Percentiles rank a stretch among this genome's conserved stretches.
These are phyloP conservation scores for Fomes fomentarius DNA, from an alignment of 1,284 basidiomycete genomes.

Conservation along the genomic window DNA sequence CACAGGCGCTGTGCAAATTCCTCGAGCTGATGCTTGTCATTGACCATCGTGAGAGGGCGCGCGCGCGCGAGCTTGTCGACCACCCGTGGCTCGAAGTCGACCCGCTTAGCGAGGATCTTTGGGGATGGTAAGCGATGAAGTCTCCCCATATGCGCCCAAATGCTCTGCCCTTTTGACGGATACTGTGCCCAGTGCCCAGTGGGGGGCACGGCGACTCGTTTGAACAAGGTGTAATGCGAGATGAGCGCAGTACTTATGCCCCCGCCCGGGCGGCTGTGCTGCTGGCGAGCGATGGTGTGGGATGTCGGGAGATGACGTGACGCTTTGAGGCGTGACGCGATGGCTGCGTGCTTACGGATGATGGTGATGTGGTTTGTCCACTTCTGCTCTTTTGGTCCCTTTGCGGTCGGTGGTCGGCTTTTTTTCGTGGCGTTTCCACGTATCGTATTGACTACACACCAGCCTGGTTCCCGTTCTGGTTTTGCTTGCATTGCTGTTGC, in stretches of 20 bases:
- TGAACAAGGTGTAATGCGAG: no score
- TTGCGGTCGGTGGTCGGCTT: conserved; percentile 10
- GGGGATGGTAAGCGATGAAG: conserved; percentile 28
- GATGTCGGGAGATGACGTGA: conserved; percentile 24
- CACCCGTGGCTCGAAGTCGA: conserved; percentile 74
- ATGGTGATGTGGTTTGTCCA: background rate
- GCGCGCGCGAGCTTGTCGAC: conserved; percentile 73
- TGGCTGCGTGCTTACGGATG: background rate
- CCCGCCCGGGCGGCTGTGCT: background rate
- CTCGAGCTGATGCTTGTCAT: conserved; percentile 79
- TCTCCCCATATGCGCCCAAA: background rate
- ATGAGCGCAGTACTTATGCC: conserved; percentile 5
- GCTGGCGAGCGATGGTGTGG: conserved; percentile 21
- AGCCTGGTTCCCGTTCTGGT: background rate
- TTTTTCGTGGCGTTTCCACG: background rate
- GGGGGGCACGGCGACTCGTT: no score
- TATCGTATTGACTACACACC: conserved; percentile 18
- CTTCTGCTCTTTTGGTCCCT: background rate
- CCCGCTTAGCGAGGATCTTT: conserved; percentile 28
- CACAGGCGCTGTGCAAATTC: conserved; percentile 68
- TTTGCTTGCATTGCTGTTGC: background rate
- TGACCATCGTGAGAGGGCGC: conserved; percentile 69
- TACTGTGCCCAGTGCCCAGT: no score
- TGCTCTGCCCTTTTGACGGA: no score
- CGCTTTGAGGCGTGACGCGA: conserved; percentile 7